Conservation (phyloP, 495 filamentous ascomycete species). For the Hyaloscypha hepaticicola region DNA sequence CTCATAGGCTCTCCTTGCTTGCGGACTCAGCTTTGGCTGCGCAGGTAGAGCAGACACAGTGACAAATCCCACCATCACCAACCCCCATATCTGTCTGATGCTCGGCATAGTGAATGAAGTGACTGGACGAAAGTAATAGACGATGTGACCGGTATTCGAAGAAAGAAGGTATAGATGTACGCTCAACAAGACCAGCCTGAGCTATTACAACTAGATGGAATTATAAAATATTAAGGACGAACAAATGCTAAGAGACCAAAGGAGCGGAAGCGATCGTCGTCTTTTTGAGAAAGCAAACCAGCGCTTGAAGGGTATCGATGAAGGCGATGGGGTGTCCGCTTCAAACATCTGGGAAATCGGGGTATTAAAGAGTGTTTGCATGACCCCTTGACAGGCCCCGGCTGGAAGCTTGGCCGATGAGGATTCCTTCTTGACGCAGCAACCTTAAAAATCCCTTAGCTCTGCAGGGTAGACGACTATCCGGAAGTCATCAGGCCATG, state of each 20-base stretch:
- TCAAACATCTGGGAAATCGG: conserved; percentile 23
- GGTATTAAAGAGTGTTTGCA: conserved; percentile 23
- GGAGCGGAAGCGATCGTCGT: conserved; percentile 42
- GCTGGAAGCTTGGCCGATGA: conserved; percentile 28
- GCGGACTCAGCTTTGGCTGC: conserved; percentile 42
- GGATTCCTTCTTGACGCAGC: conserved; percentile 8
- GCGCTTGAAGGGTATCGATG: conserved; percentile 47
- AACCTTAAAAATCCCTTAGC: conserved; percentile 16
- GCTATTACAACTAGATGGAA: conserved; percentile 35
- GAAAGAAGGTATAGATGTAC: conserved; percentile 14
- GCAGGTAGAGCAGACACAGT: conserved; percentile 45
- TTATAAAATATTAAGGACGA: conserved; percentile 42
- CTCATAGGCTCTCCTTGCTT: conserved; percentile 44
- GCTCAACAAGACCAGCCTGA: conserved; percentile 46
- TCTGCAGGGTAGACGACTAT: conserved; percentile 15
- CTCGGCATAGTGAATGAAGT: conserved; percentile 43
- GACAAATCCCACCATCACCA: conserved; percentile 45
- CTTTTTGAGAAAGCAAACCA: conserved; percentile 52
- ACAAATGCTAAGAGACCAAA: conserved; percentile 40
- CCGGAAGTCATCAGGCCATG: conserved; percentile 16
- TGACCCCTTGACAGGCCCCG: conserved; percentile 19
- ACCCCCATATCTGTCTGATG: conserved; percentile 40
- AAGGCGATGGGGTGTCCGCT: conserved; percentile 10
- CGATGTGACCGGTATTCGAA: conserved; percentile 14
- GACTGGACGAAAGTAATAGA: conserved; percentile 6